Conservation (phyloP, 2,329 filamentous ascomycete genomes). For the Eutypa lata region DNA sequence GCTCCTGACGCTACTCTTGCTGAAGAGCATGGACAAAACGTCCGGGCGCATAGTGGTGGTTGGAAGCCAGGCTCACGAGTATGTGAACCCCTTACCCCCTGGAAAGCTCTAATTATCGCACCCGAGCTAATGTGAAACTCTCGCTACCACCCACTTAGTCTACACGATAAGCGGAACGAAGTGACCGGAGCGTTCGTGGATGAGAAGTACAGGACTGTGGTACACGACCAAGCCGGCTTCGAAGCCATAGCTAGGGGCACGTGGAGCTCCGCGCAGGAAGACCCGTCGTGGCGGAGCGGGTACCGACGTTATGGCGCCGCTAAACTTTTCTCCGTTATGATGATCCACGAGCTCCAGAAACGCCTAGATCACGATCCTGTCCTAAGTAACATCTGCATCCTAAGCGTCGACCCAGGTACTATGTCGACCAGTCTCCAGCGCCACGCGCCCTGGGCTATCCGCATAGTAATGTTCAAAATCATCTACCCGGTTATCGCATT, state of each 20-base stretch:
- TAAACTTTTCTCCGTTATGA: conserved; percentile 36
- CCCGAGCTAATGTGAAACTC: background rate
- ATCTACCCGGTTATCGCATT: conserved; percentile 3
- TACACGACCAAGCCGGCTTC: conserved; percentile 17
- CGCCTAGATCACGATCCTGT: conserved; percentile 32
- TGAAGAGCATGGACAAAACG: conserved; percentile 20
- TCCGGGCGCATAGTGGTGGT: conserved; percentile 16
- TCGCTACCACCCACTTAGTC: conserved; percentile 1
- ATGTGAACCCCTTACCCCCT: conserved; percentile 9
- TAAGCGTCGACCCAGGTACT: conserved; percentile 36
- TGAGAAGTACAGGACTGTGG: conserved; percentile 21
- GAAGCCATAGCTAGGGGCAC: conserved; percentile 30
- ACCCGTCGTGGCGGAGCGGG: conserved; percentile 22
- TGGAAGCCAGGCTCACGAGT: conserved; percentile 30
- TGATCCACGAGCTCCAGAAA: conserved; percentile 33
- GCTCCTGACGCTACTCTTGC: conserved; percentile 18
- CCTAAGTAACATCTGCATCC: conserved; percentile 31
- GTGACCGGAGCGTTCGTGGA: conserved; percentile 18
- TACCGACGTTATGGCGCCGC: conserved; percentile 36
- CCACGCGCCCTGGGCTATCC: conserved; percentile 4
- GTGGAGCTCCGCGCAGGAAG: conserved; percentile 31
- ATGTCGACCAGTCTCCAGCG: conserved; percentile 30
- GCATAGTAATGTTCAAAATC: conserved; percentile 4
- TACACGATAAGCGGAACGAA: conserved; percentile 5
- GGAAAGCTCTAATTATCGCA: background rate